Conservation (phyloP, 371 early-diverging fungal species). For the Mucor racemosus region DNA sequence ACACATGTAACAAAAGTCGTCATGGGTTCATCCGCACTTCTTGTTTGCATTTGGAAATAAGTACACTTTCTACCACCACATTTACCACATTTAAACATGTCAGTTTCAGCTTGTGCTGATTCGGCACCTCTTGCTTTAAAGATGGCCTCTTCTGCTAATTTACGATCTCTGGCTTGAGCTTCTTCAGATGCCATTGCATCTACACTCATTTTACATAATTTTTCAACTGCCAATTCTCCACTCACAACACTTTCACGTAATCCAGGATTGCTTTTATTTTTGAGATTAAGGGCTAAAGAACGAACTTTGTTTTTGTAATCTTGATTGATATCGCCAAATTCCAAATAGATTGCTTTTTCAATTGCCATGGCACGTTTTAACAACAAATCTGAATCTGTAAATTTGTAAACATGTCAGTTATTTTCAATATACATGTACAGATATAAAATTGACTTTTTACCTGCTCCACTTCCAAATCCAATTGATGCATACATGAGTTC, state of each 20-base stretch:
- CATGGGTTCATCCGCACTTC: conserved; percentile 99
- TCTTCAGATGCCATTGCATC: conserved; percentile 92
- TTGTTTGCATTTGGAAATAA: conserved; percentile 93
- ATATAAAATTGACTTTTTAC: conserved; percentile 42
- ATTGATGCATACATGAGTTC: conserved; percentile 87
- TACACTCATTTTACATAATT: conserved; percentile 81
- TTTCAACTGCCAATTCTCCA: conserved; percentile 66
- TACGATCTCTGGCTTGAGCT: conserved; percentile 71
- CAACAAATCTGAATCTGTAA: conserved; percentile 65
- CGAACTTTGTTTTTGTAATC: conserved; percentile 85
- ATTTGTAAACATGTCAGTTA: neutral
- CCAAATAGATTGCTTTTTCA: conserved; percentile 68
- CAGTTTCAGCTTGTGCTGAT: conserved; percentile 85
- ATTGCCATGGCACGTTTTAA: conserved; percentile 67
- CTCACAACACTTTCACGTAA: conserved; percentile 75
- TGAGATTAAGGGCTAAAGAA: conserved; percentile 80
- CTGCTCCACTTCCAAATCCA: conserved; percentile 70
- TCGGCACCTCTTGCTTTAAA: conserved; percentile 83
- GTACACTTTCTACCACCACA: conserved; percentile 89
- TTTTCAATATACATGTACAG: neutral
- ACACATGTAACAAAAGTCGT: conserved; percentile 93
- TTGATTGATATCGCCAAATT: conserved; percentile 52
- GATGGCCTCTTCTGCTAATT: conserved; percentile 74
- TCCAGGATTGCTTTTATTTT: conserved; percentile 82
- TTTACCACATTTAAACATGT: conserved; percentile 94